Conservation (phyloP, 164 flowering plant genomes). For the Magnolia sinica region DNA sequence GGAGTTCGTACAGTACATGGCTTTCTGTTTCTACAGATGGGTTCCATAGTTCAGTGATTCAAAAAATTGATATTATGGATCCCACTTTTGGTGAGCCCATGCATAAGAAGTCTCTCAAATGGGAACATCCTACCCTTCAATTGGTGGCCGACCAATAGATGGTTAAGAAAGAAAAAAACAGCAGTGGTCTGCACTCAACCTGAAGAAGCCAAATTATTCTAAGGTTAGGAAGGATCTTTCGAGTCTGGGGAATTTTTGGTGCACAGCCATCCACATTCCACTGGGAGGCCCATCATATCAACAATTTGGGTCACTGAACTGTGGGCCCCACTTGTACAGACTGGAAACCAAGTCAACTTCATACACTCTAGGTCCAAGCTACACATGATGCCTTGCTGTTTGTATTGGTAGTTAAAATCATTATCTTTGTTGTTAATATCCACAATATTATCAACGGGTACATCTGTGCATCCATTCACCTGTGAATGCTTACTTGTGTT, state of each 20-base stretch:
- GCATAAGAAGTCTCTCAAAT: background rate
- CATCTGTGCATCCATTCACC: too few species aligned
- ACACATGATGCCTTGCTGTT: too few species aligned
- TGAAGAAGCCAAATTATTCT: too few species aligned
- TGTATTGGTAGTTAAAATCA: too few species aligned
- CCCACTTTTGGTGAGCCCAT: background rate
- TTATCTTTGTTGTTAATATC: too few species aligned
- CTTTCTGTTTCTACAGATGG: background rate
- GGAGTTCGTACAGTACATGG: background rate
- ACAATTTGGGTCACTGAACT: background rate
- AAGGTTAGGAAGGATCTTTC: too few species aligned
- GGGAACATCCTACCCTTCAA: background rate
- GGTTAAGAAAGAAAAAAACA: too few species aligned
- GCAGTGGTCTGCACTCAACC: too few species aligned
- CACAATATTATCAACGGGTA: too few species aligned
- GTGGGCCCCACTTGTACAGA: background rate
- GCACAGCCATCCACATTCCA: background rate
- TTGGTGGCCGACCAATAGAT: background rate
- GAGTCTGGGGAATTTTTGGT: background rate
- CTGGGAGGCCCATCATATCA: background rate
- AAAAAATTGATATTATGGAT: background rate
- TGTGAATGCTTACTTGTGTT: too few species aligned
- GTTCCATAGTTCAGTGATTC: background rate
- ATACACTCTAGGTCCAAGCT: too few species aligned
- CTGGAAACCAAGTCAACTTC: too few species aligned